phyloP scores from a whole-genome alignment of 2,329 filamentous ascomycete species.

The Trichoderma sp. region DNA sequence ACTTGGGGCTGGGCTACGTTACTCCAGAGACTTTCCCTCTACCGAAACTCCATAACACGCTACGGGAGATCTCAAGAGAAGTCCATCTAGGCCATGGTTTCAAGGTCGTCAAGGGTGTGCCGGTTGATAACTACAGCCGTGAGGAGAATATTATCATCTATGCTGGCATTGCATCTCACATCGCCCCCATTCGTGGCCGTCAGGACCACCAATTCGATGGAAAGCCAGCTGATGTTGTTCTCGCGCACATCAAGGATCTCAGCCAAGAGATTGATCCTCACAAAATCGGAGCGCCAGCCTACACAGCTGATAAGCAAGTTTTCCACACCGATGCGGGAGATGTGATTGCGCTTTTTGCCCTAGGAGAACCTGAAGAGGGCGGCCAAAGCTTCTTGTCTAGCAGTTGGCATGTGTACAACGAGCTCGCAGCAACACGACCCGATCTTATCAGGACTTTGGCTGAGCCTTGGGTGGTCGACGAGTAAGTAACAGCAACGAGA shows the following conservation, averaged over 20 bases:
- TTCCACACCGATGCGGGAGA: slow-evolving; percentile 62
- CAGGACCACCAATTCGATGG: slow-evolving; percentile 49
- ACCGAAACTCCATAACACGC: slow-evolving; percentile 45
- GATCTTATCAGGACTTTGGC: slow-evolving; percentile 57
- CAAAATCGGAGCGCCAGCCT: slow-evolving; percentile 55
- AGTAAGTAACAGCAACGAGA: slow-evolving; percentile 32
- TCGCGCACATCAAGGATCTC: slow-evolving; percentile 65
- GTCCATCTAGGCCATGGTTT: slow-evolving; percentile 59
- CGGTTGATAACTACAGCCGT: slow-evolving; percentile 48
- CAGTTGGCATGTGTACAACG: slow-evolving; percentile 60
- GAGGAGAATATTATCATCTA: slow-evolving; percentile 60
- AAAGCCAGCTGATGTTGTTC: slow-evolving; percentile 48
- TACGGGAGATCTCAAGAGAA: slow-evolving; percentile 52
- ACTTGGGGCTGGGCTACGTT: slow-evolving; percentile 37
- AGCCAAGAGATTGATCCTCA: slow-evolving; percentile 23
- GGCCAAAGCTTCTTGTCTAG: slow-evolving; percentile 58
- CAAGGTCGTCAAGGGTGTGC: slow-evolving; percentile 57
- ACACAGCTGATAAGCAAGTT: slow-evolving; percentile 58
- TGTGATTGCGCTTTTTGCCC: slow-evolving; percentile 55
- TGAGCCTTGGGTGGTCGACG: slow-evolving; percentile 45
- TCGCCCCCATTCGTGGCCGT: slow-evolving; percentile 51
- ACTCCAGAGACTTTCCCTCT: slow-evolving; percentile 53
- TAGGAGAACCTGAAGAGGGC: slow-evolving; percentile 50
- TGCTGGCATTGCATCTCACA: slow-evolving; percentile 56
- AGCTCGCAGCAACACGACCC: slow-evolving; percentile 55